Percentiles rank a stretch among this genome's conserved stretches.
Evolutionary conservation across 2,329 filamentous ascomycete genomes (phyloP).

Genomic region (Penicillium sp.): DNA sequence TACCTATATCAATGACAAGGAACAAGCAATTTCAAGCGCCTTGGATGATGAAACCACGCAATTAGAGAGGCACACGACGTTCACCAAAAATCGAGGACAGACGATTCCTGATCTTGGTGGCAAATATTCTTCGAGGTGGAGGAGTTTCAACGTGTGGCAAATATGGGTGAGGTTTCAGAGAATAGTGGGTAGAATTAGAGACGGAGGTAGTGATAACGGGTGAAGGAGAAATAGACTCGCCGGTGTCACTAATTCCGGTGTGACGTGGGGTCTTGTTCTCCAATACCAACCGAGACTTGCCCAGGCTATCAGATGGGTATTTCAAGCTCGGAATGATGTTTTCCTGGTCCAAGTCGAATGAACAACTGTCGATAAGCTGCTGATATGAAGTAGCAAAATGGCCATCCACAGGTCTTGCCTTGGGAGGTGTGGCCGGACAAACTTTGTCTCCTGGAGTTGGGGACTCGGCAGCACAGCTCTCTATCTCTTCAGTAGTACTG

Average conservation of each 20-base stretch:
- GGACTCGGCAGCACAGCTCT: neutral
- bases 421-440: neutral
- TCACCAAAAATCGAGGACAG: neutral
- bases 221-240: neutral
- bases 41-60: neutral
- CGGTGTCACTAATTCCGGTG: neutral
- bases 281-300: neutral
- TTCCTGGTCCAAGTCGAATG: neutral
- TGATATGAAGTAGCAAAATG: neutral
- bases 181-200: neutral
- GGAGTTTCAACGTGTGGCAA: neutral
- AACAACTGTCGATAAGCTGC: neutral
- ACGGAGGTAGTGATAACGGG: neutral
- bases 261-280: neutral
- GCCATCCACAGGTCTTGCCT: neutral
- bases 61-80: neutral
- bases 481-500: neutral
- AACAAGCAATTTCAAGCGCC: neutral
- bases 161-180: neutral
- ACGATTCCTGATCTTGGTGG: neutral
- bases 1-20: neutral
- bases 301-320: neutral
- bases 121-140: neutral
- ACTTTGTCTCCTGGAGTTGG: neutral
- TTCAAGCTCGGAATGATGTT: neutral